Evolutionary conservation across 805 yeast species (phyloP).

Genomic region (Yarrowia alimentaria): DNA sequence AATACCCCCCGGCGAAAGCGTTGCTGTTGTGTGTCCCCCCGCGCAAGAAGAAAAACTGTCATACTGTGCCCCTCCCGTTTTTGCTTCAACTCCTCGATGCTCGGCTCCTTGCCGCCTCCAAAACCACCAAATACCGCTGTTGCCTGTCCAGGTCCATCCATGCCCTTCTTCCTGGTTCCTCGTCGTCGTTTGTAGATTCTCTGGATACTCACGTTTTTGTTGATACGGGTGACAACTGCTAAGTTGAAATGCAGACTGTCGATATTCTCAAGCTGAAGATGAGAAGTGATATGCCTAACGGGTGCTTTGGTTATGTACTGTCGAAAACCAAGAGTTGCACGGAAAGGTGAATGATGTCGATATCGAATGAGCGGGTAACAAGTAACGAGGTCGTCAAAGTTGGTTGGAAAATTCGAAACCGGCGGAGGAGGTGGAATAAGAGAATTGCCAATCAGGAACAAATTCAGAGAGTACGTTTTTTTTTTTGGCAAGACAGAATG

Average conservation of each 20-base stretch:
- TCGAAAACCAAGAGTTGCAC: constrained; percentile 20
- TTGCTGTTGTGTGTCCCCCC: no score
- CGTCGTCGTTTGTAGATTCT: no score
- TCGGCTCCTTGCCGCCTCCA: no score
- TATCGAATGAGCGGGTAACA: constrained; percentile 2
- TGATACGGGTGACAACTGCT: background rate
- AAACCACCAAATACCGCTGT: no score
- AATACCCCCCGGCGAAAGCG: no score
- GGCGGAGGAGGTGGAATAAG: background rate
- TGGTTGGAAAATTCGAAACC: background rate
- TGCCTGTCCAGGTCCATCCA: no score
- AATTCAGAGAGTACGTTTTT: constrained; percentile 14
- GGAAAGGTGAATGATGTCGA: background rate
- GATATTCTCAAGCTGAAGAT: constrained; percentile 2
- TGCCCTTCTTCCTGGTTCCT: no score
- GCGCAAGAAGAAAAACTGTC: no score
- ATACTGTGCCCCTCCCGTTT: no score
- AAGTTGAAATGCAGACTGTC: background rate
- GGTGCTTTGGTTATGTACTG: constrained; percentile 28
- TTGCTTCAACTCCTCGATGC: no score
- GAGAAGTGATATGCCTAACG: constrained; percentile 14
- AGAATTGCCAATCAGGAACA: no score
- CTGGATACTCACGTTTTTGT: constrained; percentile 13
- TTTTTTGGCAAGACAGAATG: background rate
- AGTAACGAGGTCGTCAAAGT: background rate